phyloP scores from a whole-genome alignment of 257 asterid genomes.

The Lithospermum erythrorhizon region DNA sequence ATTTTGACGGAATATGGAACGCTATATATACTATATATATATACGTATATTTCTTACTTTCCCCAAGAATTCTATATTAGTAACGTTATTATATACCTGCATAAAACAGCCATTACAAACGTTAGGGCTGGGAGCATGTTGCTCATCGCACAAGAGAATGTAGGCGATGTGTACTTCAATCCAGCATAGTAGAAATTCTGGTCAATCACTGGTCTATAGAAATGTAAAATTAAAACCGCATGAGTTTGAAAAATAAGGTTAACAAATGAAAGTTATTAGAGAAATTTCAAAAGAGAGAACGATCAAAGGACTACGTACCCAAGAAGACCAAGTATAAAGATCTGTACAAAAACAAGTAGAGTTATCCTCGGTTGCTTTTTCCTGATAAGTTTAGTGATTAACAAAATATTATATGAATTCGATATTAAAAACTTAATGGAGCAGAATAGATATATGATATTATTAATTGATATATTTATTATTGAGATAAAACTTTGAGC shows the following conservation, averaged over 20 bases:
- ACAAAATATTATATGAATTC: too few relatives aligned
- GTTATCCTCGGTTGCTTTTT: slow-evolving; percentile 88
- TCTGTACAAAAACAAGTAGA: slow-evolving; percentile 60
- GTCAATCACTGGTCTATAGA: slow-evolving; percentile 72
- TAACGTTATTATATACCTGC: slow-evolving; percentile 39
- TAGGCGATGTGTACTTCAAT: slow-evolving; percentile 68
- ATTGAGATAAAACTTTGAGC: too few relatives aligned
- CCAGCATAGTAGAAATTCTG: slow-evolving; percentile 89
- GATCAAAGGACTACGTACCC: slow-evolving; percentile 48
- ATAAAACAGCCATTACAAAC: slow-evolving; percentile 68
- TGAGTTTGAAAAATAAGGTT: too few relatives aligned
- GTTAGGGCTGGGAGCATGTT: slow-evolving; percentile 94
- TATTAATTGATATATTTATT: too few relatives aligned
- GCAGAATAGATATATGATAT: too few relatives aligned
- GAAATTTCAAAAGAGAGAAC: neutral
- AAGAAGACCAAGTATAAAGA: slow-evolving; percentile 75
- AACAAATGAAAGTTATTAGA: too few relatives aligned
- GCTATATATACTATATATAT: too few relatives aligned
- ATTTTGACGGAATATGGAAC: too few relatives aligned
- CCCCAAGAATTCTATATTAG: too few relatives aligned
- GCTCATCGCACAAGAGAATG: slow-evolving; percentile 83
- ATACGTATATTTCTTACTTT: too few relatives aligned
- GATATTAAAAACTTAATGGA: too few relatives aligned
- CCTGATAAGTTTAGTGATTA: slow-evolving; percentile 27
- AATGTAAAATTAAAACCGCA: neutral